phyloP scores from a whole-genome alignment of 495 filamentous ascomycete genomes.

The Hypoxylon intermedium region DNA sequence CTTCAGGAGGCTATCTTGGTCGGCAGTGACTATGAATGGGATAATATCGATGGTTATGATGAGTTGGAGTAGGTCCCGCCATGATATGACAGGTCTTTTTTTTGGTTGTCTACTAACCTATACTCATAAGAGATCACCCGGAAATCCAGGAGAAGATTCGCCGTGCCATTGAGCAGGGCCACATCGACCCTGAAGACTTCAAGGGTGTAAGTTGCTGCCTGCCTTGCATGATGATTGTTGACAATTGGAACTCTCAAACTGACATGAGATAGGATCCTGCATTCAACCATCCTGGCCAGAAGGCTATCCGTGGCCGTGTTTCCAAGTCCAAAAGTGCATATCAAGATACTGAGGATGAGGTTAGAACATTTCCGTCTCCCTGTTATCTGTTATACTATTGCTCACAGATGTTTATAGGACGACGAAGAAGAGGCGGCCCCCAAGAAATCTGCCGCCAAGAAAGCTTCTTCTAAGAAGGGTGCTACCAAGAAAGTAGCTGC shows the following conservation, averaged over 20 bases:
- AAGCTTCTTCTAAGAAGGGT: slow-evolving; percentile 46
- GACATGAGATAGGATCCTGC: slow-evolving; percentile 64
- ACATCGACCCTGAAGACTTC: slow-evolving; percentile 81
- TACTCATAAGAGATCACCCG: slow-evolving; percentile 35
- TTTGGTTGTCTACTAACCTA: slow-evolving; percentile 9
- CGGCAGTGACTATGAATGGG: slow-evolving; percentile 50
- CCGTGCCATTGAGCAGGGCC: slow-evolving; percentile 68
- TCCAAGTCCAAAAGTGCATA: slow-evolving; percentile 52
- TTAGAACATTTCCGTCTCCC: slow-evolving; percentile 9
- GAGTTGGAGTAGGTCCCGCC: slow-evolving; percentile 60
- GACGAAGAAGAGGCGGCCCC: slow-evolving; percentile 29
- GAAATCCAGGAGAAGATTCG: slow-evolving; percentile 69
- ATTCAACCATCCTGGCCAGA: slow-evolving; percentile 69
- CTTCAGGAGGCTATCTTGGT: slow-evolving; percentile 54
- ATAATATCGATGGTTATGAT: slow-evolving; percentile 72
- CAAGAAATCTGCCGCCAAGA: slow-evolving; percentile 43
- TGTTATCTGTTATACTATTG: slow-evolving; percentile 7
- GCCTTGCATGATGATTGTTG: background rate
- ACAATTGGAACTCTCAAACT: slow-evolving; percentile 26
- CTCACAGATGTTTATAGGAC: slow-evolving; percentile 21
- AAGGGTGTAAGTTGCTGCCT: slow-evolving; percentile 65
- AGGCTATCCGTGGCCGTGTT: slow-evolving; percentile 61
- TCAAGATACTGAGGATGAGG: slow-evolving; percentile 43
- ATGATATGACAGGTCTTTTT: background rate
- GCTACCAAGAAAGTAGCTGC: slow-evolving; percentile 46